Conservation (phyloP, 352 stramenopile species). For the Phytophthora macrochlamydospora region DNA sequence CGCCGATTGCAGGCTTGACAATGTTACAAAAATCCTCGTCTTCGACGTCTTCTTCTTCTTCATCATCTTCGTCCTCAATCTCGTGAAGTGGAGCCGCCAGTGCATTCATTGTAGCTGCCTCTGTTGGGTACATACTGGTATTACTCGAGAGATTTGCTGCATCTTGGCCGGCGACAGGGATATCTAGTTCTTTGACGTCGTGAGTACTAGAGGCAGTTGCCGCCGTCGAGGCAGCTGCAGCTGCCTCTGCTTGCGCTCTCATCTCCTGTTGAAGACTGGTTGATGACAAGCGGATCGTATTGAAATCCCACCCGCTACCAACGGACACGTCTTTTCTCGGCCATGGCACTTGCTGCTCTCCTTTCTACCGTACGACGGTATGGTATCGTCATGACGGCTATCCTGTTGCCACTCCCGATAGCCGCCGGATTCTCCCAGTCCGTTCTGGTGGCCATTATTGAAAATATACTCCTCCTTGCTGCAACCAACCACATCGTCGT, state of each 20-base stretch:
- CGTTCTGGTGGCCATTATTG: slow-evolving; percentile 22
- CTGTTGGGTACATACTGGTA: slow-evolving; percentile 4
- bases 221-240: neutral
- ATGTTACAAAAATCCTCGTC: slow-evolving; percentile 67
- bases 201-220: slow-evolving; percentile 9
- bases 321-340: slow-evolving; percentile 41
- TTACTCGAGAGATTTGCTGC: neutral
- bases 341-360: slow-evolving; percentile 44
- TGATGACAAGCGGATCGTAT: slow-evolving; percentile 67
- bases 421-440: slow-evolving; percentile 4
- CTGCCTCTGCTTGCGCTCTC: slow-evolving; percentile 33
- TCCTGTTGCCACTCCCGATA: slow-evolving; percentile 14
- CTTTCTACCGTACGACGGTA: slow-evolving; percentile 33
- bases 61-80: slow-evolving; percentile 31
- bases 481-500: slow-evolving; percentile 10
- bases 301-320: slow-evolving; percentile 81
- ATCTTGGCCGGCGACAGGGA: slow-evolving; percentile 1
- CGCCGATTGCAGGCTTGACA: slow-evolving; percentile 82
- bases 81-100: slow-evolving; percentile 16
- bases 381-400: slow-evolving; percentile 26
- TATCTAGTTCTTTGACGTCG: neutral
- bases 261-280: slow-evolving; percentile 40
- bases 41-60: slow-evolving; percentile 44
- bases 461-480: slow-evolving; percentile 9
- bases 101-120: slow-evolving; percentile 6